Evolutionary conservation across 805 yeast genomes (phyloP).

Genomic region (Lipomyces japonicus): DNA sequence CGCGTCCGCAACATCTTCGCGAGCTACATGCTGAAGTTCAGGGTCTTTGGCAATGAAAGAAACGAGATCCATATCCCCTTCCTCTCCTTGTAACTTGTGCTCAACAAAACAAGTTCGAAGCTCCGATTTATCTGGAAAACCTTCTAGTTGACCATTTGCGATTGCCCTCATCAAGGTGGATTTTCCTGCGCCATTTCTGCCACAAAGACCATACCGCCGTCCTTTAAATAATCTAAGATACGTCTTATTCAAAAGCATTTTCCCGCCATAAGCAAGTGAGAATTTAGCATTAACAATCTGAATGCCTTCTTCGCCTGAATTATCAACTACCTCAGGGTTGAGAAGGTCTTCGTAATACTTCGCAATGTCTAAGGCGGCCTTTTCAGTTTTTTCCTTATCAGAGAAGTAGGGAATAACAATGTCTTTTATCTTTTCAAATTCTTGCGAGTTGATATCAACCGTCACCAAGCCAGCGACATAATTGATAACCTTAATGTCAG

Average conservation of each 20-base stretch:
- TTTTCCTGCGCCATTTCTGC: conserved; percentile 98
- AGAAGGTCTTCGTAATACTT: conserved; percentile 16
- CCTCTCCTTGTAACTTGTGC: conserved; percentile 92
- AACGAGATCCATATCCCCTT: conserved; percentile 85
- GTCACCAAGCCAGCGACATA: conserved; percentile 36
- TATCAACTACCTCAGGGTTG: conserved; percentile 21
- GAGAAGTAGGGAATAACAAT: conserved; percentile 50
- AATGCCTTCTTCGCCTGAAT: conserved; percentile 48
- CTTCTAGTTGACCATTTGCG: conserved; percentile 94
- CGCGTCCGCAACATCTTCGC: conserved; percentile 70
- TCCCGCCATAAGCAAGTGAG: conserved; percentile 94
- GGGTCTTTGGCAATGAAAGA: conserved; percentile 86
- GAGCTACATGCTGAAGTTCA: conserved; percentile 56
- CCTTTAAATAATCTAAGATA: conserved; percentile 83
- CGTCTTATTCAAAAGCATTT: conserved; percentile 94
- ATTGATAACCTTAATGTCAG: conserved; percentile 46
- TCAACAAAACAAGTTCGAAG: conserved; percentile 94
- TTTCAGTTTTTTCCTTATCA: conserved; percentile 43
- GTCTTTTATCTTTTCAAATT: conserved; percentile 36
- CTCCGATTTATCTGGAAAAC: conserved; percentile 86
- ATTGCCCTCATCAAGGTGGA: conserved; percentile 96
- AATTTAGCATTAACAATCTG: conserved; percentile 92
- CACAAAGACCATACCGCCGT: conserved; percentile 96
- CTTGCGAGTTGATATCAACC: conserved; percentile 39
- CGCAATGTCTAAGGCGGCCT: conserved; percentile 30